A percentile compares a stretch with the other conserved stretches of the same genome.
These are phyloP conservation scores for Fusarium sambucinum DNA, from an alignment of 2,329 filamentous ascomycete species.

Conservation along the genomic window DNA sequence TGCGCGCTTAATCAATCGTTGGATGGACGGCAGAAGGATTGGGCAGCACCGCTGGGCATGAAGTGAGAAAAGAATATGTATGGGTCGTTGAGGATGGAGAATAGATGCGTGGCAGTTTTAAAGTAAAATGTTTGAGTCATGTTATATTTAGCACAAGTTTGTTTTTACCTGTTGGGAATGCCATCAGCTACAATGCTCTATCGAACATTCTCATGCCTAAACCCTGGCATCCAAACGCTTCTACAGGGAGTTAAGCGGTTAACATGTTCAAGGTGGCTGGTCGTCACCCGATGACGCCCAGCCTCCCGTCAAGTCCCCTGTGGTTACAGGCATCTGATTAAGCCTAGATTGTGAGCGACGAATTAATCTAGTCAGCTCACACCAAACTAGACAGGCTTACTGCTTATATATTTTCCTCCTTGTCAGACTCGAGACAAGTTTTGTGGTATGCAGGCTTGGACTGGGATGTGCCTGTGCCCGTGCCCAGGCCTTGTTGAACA, in stretches of 20 bases:
- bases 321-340: slow-evolving; percentile 16
- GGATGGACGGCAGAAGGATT: slow-evolving; percentile 22
- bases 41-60: slow-evolving; percentile 39
- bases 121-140: slow-evolving; percentile 24
- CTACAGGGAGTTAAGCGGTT: slow-evolving; percentile 33
- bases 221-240: slow-evolving; percentile 17
- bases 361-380: neutral
- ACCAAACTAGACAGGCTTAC: neutral
- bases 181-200: neutral
- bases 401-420: neutral
- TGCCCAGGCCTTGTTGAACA: slow-evolving; percentile 24
- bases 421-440: neutral
- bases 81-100: slow-evolving; percentile 24
- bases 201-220: slow-evolving; percentile 12
- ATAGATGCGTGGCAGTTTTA: slow-evolving; percentile 30
- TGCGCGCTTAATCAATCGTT: slow-evolving; percentile 35
- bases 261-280: slow-evolving; percentile 38
- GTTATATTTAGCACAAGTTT: slow-evolving; percentile 8
- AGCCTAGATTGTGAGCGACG: neutral
- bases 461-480: slow-evolving; percentile 7
- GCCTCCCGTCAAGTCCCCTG: slow-evolving; percentile 26
- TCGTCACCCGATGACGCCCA: slow-evolving; percentile 21
- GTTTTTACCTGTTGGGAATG: slow-evolving; percentile 1
- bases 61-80: slow-evolving; percentile 18
- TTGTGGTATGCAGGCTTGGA: neutral